Evolutionary conservation across 495 filamentous ascomycete genomes (phyloP).

Genomic region (Astrocystis sublimbata): DNA sequence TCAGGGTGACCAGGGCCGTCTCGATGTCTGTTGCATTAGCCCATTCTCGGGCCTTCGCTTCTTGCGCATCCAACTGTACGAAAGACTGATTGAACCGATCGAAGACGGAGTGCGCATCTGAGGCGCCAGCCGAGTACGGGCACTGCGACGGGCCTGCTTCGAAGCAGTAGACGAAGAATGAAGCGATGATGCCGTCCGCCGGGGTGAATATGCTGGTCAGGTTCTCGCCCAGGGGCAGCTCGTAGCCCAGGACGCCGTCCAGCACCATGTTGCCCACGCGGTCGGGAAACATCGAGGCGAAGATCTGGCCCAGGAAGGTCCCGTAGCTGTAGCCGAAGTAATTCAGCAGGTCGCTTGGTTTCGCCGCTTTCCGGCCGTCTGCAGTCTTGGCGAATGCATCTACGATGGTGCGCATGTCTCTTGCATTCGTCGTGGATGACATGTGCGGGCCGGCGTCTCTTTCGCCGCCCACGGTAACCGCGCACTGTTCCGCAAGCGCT

Average conservation of each 20-base stretch:
- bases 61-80: neutral
- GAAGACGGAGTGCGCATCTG: neutral
- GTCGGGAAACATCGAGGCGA: conserved; percentile 36
- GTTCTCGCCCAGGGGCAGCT: conserved; percentile 27
- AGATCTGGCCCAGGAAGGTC: conserved; percentile 53
- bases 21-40: conserved; percentile 10
- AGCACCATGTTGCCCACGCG: conserved; percentile 32
- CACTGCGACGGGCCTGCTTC: conserved; percentile 17
- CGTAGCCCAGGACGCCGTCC: conserved; percentile 29
- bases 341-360: conserved; percentile 17
- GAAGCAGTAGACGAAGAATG: conserved; percentile 36
- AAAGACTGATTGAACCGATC: conserved; percentile 7
- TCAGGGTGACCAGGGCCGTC: conserved; percentile 2
- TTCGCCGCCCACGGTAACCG: neutral
- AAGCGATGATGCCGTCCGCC: conserved; percentile 32
- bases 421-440: conserved; percentile 28
- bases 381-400: conserved; percentile 34
- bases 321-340: conserved; percentile 53
- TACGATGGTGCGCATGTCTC: conserved; percentile 44
- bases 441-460: conserved; percentile 1
- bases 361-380: neutral
- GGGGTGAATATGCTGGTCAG: conserved; percentile 24
- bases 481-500: neutral
- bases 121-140: neutral
- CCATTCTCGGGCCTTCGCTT: neutral